Conservation (phyloP, 495 filamentous ascomycete species). For the Lepidopterella palustris region DNA sequence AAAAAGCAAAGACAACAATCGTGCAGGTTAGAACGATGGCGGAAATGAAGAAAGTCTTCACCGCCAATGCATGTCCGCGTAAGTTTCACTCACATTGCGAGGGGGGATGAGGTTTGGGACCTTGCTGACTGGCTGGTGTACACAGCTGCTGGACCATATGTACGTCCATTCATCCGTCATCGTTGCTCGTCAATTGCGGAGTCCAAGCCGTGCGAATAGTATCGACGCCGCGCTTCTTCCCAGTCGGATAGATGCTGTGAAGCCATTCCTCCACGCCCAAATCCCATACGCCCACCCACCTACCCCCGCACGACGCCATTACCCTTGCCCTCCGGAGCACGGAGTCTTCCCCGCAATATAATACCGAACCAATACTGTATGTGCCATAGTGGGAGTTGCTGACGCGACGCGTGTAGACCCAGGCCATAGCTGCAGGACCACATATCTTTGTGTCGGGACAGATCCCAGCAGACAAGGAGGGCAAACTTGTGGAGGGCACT, state of each 20-base stretch:
- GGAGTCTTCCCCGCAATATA: no score
- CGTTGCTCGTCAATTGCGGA: background rate
- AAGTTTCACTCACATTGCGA: conserved; percentile 5
- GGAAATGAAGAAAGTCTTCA: conserved; percentile 33
- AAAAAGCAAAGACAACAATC: background rate
- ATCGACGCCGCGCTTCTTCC: no score
- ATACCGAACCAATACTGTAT: no score
- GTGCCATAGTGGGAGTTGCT: no score
- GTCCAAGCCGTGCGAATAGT: no score
- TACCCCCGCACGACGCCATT: no score
- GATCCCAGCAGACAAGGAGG: conserved; percentile 71
- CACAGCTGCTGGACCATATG: conserved; percentile 53
- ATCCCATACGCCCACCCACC: no score
- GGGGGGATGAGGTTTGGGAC: background rate
- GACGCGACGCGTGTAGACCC: conserved; percentile 58
- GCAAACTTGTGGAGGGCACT: conserved; percentile 66
- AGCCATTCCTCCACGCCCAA: no score
- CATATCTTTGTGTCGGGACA: conserved; percentile 91
- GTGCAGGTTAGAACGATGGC: conserved; percentile 18
- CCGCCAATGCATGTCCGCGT: conserved; percentile 30
- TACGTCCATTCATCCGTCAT: conserved; percentile 32
- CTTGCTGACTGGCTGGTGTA: conserved; percentile 9
- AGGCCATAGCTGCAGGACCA: conserved; percentile 76
- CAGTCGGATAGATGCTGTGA: no score
- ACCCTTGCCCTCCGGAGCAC: no score